A percentile compares a stretch with the other conserved stretches of the same genome.
These are phyloP conservation scores for Stephanocyclus meneghinianus DNA, from an alignment of 352 stramenopile species.

Conservation along the genomic window DNA sequence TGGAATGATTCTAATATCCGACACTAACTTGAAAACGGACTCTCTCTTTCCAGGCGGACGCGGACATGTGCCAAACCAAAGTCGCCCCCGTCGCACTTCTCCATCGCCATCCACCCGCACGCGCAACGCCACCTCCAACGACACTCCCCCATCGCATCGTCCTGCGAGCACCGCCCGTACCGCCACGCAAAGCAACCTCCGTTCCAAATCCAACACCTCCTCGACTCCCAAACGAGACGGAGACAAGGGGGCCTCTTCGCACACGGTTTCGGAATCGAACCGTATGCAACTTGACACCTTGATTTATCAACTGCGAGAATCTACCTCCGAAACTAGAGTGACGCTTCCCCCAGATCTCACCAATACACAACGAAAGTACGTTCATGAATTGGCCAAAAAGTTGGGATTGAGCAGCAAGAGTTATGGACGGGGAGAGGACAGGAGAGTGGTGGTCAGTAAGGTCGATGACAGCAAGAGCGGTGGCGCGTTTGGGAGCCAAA, in stretches of 20 bases:
- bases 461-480: background rate
- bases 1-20: too few species aligned
- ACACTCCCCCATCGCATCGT: background rate
- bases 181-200: background rate
- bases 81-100: background rate
- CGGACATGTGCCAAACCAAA: background rate
- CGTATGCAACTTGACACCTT: slow-evolving; percentile 68
- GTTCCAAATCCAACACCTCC: background rate
- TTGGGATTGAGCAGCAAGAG: slow-evolving; percentile 82
- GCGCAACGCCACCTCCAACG: background rate
- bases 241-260: slow-evolving; percentile 63
- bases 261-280: slow-evolving; percentile 64
- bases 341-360: slow-evolving; percentile 72
- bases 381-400: slow-evolving; percentile 78
- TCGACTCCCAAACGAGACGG: slow-evolving; percentile 48
- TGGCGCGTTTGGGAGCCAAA: background rate
- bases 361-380: slow-evolving; percentile 82
- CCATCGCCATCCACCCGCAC: background rate
- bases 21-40: too few species aligned
- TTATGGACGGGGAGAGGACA: slow-evolving; percentile 76
- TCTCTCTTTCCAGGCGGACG: too few species aligned
- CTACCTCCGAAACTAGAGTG: slow-evolving; percentile 39
- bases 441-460: slow-evolving; percentile 79
- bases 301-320: slow-evolving; percentile 60
- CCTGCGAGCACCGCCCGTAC: background rate